phyloP scores from a whole-genome alignment of 2,329 filamentous ascomycete species.

The Ophiocordyceps robertsii region DNA sequence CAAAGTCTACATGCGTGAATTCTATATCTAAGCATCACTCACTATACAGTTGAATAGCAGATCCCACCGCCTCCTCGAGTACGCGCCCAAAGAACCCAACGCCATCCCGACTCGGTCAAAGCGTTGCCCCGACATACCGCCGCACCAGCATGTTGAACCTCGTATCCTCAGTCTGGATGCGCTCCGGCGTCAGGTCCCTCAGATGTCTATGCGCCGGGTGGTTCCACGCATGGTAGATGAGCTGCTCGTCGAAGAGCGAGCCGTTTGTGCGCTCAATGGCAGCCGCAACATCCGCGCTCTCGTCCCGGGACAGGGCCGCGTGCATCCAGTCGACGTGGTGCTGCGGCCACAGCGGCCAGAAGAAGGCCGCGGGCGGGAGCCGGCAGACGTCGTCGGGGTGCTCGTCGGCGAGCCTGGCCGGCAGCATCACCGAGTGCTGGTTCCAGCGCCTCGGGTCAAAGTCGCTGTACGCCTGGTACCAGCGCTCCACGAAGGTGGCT shows the following conservation, averaged over 20 bases:
- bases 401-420: slow-evolving; percentile 1
- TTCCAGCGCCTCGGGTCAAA: slow-evolving; percentile 1
- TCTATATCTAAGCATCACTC: no score
- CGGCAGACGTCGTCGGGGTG: slow-evolving; percentile 3
- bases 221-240: slow-evolving; percentile 8
- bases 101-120: no score
- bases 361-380: slow-evolving; percentile 6
- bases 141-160: slow-evolving; percentile 6
- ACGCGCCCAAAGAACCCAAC: no score
- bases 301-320: not conserved
- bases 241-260: slow-evolving; percentile 5
- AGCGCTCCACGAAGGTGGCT: not conserved
- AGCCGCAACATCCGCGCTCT: slow-evolving; percentile 1
- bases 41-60: no score
- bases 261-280: slow-evolving; percentile 4
- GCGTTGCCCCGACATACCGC: slow-evolving; percentile 3
- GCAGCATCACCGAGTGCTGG: slow-evolving; percentile 3
- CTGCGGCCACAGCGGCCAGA: slow-evolving; percentile 7
- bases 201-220: slow-evolving; percentile 2
- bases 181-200: slow-evolving; percentile 1
- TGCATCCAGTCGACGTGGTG: slow-evolving; percentile 7
- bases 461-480: not conserved
- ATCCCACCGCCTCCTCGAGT: no score
- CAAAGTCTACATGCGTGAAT: no score
- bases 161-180: slow-evolving; percentile 4